phyloP scores from a whole-genome alignment of 305 asterid species.

The Euphrasia arctica region DNA sequence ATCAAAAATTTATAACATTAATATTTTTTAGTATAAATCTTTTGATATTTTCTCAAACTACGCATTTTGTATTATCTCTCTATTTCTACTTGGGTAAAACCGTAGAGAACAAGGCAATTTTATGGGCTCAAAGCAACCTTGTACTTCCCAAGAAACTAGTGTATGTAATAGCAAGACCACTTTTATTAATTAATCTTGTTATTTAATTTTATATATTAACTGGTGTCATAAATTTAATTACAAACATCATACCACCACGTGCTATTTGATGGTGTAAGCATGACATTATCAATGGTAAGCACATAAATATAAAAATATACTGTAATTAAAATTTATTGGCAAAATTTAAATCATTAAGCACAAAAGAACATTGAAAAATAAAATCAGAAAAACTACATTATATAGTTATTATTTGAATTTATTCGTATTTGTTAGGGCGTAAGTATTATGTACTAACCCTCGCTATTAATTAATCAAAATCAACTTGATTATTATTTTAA shows the following conservation, averaged over 20 bases:
- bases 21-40: too few species aligned
- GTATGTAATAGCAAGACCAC: background rate
- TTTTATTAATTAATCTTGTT: background rate
- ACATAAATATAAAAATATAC: background rate
- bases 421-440: constrained; percentile 19
- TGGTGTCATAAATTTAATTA: background rate
- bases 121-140: constrained; percentile 59
- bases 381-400: too few species aligned
- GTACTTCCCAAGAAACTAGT: constrained; percentile 37
- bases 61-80: too few species aligned
- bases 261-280: constrained; percentile 37
- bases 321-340: too few species aligned
- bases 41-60: too few species aligned
- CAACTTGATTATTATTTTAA: constrained; percentile 1
- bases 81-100: too few species aligned
- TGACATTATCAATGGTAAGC: constrained; percentile 32
- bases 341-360: too few species aligned
- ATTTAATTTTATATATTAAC: too few species aligned
- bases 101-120: constrained; percentile 14
- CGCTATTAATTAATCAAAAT: constrained; percentile 21
- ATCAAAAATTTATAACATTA: too few species aligned
- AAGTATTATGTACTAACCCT: constrained; percentile 21
- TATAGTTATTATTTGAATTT: background rate
- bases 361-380: background rate
- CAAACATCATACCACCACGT: constrained; percentile 23